Evolutionary conservation across 1,284 basidiomycete genomes (phyloP).

Genomic region (Microbotryum saponariae): DNA sequence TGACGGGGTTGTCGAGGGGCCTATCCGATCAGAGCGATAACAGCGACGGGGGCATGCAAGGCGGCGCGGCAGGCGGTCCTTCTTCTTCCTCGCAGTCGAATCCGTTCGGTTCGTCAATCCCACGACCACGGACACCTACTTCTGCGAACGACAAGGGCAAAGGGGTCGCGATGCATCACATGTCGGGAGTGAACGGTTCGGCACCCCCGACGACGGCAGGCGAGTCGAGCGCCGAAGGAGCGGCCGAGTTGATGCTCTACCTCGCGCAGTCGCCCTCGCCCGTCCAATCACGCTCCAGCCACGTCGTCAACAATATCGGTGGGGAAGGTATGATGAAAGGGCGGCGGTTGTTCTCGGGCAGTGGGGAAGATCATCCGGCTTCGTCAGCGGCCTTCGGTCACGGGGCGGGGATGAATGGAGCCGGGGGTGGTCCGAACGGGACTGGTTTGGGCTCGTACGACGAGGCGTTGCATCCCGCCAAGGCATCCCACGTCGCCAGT

Average conservation of each 20-base stretch:
- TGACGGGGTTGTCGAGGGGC: conserved; percentile 23
- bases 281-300: conserved; percentile 14
- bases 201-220: conserved; percentile 5
- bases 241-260: conserved; percentile 37
- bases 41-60: conserved; percentile 12
- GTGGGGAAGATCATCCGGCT: too few relatives aligned
- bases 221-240: conserved; percentile 20
- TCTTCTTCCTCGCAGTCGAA: conserved; percentile 7
- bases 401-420: too few relatives aligned
- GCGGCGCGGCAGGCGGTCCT: conserved; percentile 1
- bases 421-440: too few relatives aligned
- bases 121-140: conserved; percentile 18
- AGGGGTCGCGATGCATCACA: background rate
- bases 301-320: conserved; percentile 1
- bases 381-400: too few relatives aligned
- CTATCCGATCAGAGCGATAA: conserved; percentile 17
- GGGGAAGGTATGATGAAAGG: conserved; percentile 19
- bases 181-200: background rate
- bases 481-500: too few relatives aligned
- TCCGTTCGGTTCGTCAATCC: background rate
- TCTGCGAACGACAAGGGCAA: conserved; percentile 2
- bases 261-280: conserved; percentile 34
- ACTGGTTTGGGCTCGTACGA: too few relatives aligned
- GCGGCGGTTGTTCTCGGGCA: conserved; percentile 13
- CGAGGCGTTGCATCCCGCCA: too few relatives aligned